A percentile compares a stretch with the other conserved stretches of the same genome.
Conservation (phyloP, 1,139 yeast species). For the Hemisphaericaspora subhashii region DNA sequence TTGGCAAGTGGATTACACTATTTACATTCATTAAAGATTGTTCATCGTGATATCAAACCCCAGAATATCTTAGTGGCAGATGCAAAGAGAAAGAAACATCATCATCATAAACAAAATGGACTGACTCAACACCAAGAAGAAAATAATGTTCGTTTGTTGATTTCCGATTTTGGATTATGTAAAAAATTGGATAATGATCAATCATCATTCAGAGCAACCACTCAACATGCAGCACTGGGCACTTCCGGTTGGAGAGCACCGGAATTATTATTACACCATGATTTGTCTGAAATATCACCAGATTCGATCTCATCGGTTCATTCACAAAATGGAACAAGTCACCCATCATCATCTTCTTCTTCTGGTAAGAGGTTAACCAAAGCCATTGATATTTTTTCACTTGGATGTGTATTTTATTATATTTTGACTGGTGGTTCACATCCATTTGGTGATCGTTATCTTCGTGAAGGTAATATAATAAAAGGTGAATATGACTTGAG, state of each 20-base stretch:
- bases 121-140: slow-evolving; percentile 7
- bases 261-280: slow-evolving; percentile 61
- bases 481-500: slow-evolving; percentile 65
- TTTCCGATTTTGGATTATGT: slow-evolving; percentile 95
- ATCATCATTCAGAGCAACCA: slow-evolving; percentile 89
- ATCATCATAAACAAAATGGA: slow-evolving; percentile 6
- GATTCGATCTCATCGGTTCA: slow-evolving; percentile 40
- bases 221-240: slow-evolving; percentile 88
- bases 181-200: slow-evolving; percentile 89
- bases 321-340: slow-evolving; percentile 15
- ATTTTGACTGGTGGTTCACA: slow-evolving; percentile 83
- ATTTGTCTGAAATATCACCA: slow-evolving; percentile 41
- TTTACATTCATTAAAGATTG: slow-evolving; percentile 86
- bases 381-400: slow-evolving; percentile 89
- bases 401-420: slow-evolving; percentile 93
- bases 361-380: slow-evolving; percentile 68
- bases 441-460: slow-evolving; percentile 89
- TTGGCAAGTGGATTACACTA: slow-evolving; percentile 84
- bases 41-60: slow-evolving; percentile 94
- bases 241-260: slow-evolving; percentile 99
- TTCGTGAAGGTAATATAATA: slow-evolving; percentile 86
- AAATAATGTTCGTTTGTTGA: slow-evolving; percentile 57
- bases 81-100: slow-evolving; percentile 28
- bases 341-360: slow-evolving; percentile 8
- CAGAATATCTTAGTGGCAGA: slow-evolving; percentile 90